Base-by-base conservation (phyloP, 2,329 filamentous ascomycete genomes). In the Colletotrichum sp. region DNA sequence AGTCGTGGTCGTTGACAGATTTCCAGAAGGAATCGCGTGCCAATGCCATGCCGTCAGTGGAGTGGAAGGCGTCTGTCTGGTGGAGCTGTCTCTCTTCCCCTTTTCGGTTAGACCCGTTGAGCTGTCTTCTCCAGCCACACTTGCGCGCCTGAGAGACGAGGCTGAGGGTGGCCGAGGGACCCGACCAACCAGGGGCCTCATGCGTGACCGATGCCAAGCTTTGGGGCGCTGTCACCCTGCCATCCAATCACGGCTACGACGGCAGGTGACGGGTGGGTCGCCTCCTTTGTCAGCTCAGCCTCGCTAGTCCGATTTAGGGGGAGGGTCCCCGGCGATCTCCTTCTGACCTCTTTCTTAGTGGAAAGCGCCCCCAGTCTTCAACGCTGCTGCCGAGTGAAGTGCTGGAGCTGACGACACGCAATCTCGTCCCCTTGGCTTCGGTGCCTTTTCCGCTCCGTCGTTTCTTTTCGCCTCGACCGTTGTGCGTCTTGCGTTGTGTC, bases 241-340 rank as follows among this genome's bases (percentile, higher is more conserved):
- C 28, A 43, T n/a, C 74, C 70, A 76, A 76, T 76, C 71, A 69
- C 48, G 74, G 74, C 43, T 68, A 69, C 15, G 9, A 32, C 70
- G 74, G 74, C 74, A 75, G 58, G 48, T 48, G 6, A 52, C 21
- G 24, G 73, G 63, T 13, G 34, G 43, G 43, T 5, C n/a, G 43
- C n/a, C 43, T 26, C 48, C 64, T 76, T 74, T 76, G 74, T 76
- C 70, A 74, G 71, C 74, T 75, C 74, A 75, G 74, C 70, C 74
- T 69, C 65, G 71, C 74, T 76, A 74, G 71, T 74, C 74, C 71
- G 43, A 68, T 74, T 76, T 76, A 74, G 71, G 74, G 74, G 64
- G 26, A 72, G 64, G 64, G 70, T 58, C 48, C 34, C 57, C 71
- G 71, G 57, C 48, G 65, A 73, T 74, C 65, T 60, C 74, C 48